Base-by-base conservation (phyloP, 225 moss, liverwort and hornwort genomes). In the Sphagnum contortum region DNA sequence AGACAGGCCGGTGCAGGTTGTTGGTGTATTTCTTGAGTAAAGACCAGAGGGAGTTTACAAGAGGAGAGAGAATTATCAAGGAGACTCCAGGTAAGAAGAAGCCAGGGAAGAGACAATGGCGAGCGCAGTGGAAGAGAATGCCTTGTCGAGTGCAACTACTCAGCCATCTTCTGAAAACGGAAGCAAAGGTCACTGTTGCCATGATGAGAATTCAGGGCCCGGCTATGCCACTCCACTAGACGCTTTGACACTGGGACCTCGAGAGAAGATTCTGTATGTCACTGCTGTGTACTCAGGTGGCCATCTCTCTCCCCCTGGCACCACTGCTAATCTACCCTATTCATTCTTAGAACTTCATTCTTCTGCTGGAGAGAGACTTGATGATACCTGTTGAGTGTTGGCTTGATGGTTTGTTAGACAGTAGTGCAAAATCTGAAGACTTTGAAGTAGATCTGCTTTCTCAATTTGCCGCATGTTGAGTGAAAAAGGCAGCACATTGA, bases 231-330 rank as follows among this genome's bases (percentile, higher is more conserved):
- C 81, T 9, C 96, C 96, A 3, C 77, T 80, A 68, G 92, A 93
- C 64, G 96, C 96, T 61, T 79, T 83, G 11, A 72, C 69, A 29
- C 29, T 29, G 29, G 96, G 96, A 5, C 96, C 90, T 63, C 96
- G 96, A 62, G 96, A 98, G 72, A 86, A 89, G 75, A 87, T 98
- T 51, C 81, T 98, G 6, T 98, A 98, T 67, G 86, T 98, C 47
- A 98, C 93, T 7, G 96, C 87, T 68, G 78, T 98, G 13, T 98
- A 98, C 69, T 83, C 96, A 64, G 96, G 96, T 91, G 62, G 12
- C 45, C n/a, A 13, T 10, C 12, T 57, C 62, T 57, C 3, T 52
- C 52, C 9, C 9, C 0, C 29, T 29, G 29, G 29, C 29, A 29
- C 14, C 48, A 54, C 44, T n/a, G 13, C 6, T 58, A 44, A 12